Conservation (phyloP, 1,139 yeast genomes). For the Pichia sp. region DNA sequence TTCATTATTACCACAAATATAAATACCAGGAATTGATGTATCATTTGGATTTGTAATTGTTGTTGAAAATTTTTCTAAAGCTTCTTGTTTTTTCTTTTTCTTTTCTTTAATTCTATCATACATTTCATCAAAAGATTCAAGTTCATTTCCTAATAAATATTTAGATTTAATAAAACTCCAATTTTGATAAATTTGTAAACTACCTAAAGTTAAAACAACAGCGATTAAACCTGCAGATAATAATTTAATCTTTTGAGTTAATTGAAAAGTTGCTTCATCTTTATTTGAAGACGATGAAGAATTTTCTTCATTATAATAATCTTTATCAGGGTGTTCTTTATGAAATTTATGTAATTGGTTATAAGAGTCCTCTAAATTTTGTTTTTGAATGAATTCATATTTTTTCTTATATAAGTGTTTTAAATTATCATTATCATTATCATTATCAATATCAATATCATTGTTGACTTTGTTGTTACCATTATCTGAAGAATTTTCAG, state of each 20-base stretch:
- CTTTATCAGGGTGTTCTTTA: not conserved
- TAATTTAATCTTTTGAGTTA: slow-evolving; percentile 24
- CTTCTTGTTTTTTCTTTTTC: slow-evolving; percentile 19
- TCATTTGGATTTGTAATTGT: slow-evolving; percentile 29
- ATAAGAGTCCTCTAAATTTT: slow-evolving; percentile 12
- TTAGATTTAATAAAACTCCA: slow-evolving; percentile 36
- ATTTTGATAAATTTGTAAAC: slow-evolving; percentile 40
- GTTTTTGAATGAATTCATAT: slow-evolving; percentile 14
- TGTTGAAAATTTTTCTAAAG: slow-evolving; percentile 15
- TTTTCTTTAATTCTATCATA: slow-evolving; percentile 23
- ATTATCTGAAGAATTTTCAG: no score
- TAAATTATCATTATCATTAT: not conserved
- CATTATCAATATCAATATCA: no score
- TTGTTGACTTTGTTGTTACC: no score
- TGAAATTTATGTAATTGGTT: slow-evolving; percentile 3
- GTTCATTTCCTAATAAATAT: slow-evolving; percentile 30
- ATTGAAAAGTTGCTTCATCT: slow-evolving; percentile 19
- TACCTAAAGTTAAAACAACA: slow-evolving; percentile 33
- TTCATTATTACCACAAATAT: slow-evolving; percentile 45
- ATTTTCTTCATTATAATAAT: no score
- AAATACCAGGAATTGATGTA: slow-evolving; percentile 43
- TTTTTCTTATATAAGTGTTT: slow-evolving; percentile 11
- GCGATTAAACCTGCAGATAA: slow-evolving; percentile 22
- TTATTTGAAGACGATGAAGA: slow-evolving; percentile 1
- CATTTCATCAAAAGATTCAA: slow-evolving; percentile 26